Base-by-base conservation (phyloP, 495 filamentous ascomycete genomes). In the Pyrenula aspistea region DNA sequence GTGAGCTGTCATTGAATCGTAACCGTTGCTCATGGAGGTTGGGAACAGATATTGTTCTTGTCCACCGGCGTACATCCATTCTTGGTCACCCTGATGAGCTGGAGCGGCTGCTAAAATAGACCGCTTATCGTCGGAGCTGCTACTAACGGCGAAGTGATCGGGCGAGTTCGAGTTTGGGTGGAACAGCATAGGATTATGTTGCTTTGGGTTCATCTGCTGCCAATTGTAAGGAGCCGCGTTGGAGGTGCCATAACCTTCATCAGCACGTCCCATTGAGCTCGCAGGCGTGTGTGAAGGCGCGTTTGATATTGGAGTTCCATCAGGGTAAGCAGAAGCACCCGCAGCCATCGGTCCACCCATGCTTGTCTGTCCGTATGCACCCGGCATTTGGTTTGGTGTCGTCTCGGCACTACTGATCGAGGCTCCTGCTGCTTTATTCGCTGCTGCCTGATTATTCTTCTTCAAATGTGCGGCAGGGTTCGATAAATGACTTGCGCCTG, bases 401-500 rank as follows among this genome's bases (percentile, higher is more conserved):
- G 72, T 70, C 58, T 71, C 62, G 65, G 68, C 62, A 65, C 60
- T 74, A 70, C 67, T 73, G 65, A 76, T 42, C 4, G 31, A 42
- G 15, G 31, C 31, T 21, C 50, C 72, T 71, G 75, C 73, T 69
- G 75, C 72, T 67, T 73, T 70, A 63, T 71, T 61, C 57, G 70
- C 63, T 61, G 75, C 75, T 10, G 65, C 70, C 68, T 85, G 79
- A 62, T 85, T 81, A 12, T 75, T 70, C 69, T 87, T 89, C 75
- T 89, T 90, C 60, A 91, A 75, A 71, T 93, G 88, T 59, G 87
- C 87, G 69, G 91, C 86, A 49, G 93, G 86, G 71, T 95, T 88
- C 56, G 90, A 90, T 64, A 98, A 73, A 78, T 98, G 92, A 63
- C 83, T 93, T 56, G 85, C 87, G 56, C 90, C 91, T 22, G 87